Conservation (phyloP, 768 basidiomycete genomes). For the Astraeus odoratus region DNA sequence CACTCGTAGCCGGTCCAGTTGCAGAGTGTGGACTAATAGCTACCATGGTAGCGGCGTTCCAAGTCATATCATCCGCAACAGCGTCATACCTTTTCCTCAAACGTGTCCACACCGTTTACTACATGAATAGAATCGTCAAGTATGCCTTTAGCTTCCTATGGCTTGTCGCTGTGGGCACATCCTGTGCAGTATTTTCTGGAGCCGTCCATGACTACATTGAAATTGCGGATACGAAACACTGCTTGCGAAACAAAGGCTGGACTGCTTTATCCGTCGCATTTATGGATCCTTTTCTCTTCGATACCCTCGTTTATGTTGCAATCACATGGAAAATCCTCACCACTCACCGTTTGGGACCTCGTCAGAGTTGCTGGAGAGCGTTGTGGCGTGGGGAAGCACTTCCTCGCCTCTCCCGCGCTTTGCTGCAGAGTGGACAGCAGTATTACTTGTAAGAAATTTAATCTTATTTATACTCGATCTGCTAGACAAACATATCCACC, state of each 20-base stretch:
- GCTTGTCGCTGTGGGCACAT: constrained; percentile 19
- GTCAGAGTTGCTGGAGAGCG: no score
- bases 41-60: not conserved
- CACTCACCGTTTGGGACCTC: constrained; percentile 4
- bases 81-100: constrained; percentile 28
- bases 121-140: constrained; percentile 10
- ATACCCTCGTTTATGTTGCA: constrained; percentile 26
- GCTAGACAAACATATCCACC: no score
- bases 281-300: constrained; percentile 19
- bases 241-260: constrained; percentile 14
- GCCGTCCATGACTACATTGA: constrained; percentile 10
- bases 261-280: constrained; percentile 12
- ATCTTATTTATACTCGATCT: no score
- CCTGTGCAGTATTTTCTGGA: constrained; percentile 17
- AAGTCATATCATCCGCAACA: constrained; percentile 5
- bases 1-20: constrained; percentile 1
- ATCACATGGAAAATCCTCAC: constrained; percentile 22
- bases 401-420: no score
- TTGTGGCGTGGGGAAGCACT: no score
- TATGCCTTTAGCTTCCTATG: constrained; percentile 19
- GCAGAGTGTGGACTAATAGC: constrained; percentile 2
- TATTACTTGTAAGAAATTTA: no score
- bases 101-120: constrained; percentile 26
- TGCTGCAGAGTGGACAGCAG: no score
- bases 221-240: constrained; percentile 23